Evolutionary conservation across 2,329 filamentous ascomycete genomes (phyloP), one percentile per base, ranked within the genome.

Genomic region (Thermoascus crustaceus): DNA sequence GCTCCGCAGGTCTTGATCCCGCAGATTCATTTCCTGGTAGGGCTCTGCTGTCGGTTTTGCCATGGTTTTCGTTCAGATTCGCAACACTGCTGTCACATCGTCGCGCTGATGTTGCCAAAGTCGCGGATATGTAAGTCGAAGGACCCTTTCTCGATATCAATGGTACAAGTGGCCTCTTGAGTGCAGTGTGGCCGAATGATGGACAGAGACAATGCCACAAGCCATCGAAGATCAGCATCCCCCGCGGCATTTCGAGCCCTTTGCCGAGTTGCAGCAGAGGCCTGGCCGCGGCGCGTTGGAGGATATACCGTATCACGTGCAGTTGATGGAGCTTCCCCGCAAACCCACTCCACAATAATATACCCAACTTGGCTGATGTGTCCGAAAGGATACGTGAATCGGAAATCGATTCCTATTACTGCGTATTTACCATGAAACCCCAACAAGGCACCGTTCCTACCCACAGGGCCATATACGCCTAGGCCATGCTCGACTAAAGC

Each of bases 201-300:
- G 60, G 61, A 47, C 61, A 61, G 21, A 66, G 47, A 39, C 55
- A 63, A 39, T 56, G 57, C 61, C 61, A 66, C 32, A 66, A 47
- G 22, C 57, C 60, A 46, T 64, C 61, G 20, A 60, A 42, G 30
- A 57, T 43, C 18, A 59, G 39, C 25, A 44, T 42, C 42, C 37
- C 48, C 35, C 43, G 49, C 36, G 56, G 50, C 62, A 66, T 65
- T 27, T 45, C 46, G 47, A 42, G 38, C 14, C 41, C 36, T n/a
- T n/a, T 39, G 41, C 42, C 30, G 22, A 30, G 41, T 16, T 34
- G 32, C 27, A 38, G 35, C 38, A 20, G 13, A 33, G 30, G 30
- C 29, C 30, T 41, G 26, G 18, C 26, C 18, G 26, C 5, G 26
- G 14, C 8, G 26, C 26, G 13, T 7, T 29, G 9, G 26, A 13